Percentiles rank a stretch among this genome's conserved stretches.
Conservation (phyloP, 2,329 filamentous ascomycete species). For the Teratosphaeria viscida region DNA sequence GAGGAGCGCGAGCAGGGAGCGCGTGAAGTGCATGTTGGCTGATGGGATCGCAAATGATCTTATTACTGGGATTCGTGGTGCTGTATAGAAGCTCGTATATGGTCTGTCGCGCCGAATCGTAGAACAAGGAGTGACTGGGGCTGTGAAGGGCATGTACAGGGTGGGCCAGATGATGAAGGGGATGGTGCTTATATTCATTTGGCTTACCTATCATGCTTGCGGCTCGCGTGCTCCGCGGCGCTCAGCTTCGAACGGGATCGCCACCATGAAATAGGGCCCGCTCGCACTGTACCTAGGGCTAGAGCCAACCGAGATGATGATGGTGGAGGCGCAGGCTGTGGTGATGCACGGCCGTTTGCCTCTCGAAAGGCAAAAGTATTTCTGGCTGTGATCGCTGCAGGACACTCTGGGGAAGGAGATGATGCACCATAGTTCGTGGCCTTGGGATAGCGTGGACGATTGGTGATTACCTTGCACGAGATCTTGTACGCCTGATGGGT, state of each 20-base stretch:
- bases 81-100: neutral
- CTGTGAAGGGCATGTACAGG: neutral
- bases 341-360: neutral
- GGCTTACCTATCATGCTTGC: neutral
- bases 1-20: slow-evolving; percentile 35
- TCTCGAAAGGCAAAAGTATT: neutral
- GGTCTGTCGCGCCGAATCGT: neutral
- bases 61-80: neutral
- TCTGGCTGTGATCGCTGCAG: neutral
- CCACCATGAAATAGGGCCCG: neutral
- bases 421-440: neutral
- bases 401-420: neutral
- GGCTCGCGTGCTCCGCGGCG: neutral
- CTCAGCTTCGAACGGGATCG: neutral
- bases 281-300: neutral
- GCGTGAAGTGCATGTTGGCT: slow-evolving; percentile 34
- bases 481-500: too few species aligned
- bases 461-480: neutral
- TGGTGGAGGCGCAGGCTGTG: neutral
- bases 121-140: neutral
- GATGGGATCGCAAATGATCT: neutral
- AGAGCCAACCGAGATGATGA: neutral
- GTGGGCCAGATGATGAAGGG: neutral
- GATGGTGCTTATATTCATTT: neutral
- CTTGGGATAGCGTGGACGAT: neutral